phyloP scores from a whole-genome alignment of 2,329 filamentous ascomycete genomes.

The Trichoderma semiorbis region DNA sequence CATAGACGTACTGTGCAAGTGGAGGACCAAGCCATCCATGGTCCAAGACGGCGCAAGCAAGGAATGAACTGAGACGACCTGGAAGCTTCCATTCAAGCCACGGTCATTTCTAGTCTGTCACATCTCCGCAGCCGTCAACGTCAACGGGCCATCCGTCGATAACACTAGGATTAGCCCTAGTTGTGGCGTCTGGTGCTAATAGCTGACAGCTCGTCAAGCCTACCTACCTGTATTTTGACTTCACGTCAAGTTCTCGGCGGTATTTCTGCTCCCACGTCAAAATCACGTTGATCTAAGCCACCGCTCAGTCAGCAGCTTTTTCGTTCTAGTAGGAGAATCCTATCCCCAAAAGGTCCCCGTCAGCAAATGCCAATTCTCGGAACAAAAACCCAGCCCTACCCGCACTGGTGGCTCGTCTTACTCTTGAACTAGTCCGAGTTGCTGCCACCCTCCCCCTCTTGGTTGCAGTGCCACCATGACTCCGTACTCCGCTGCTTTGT shows the following conservation, averaged over 20 bases:
- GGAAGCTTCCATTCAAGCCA: neutral
- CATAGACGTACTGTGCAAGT: neutral
- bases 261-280: neutral
- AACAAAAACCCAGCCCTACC: conserved; percentile 5
- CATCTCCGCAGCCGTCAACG: neutral
- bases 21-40: neutral
- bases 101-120: neutral
- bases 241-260: neutral
- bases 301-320: neutral
- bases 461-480: neutral
- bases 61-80: neutral
- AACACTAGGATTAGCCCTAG: neutral
- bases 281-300: neutral
- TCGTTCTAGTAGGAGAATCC: neutral
- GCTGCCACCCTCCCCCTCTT: neutral
- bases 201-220: neutral
- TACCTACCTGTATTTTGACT: neutral
- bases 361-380: neutral
- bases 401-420: conserved; percentile 5
- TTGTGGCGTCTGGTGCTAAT: neutral
- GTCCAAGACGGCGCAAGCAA: neutral
- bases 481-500: neutral
- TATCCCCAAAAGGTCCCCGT: neutral
- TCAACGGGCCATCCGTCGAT: neutral
- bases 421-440: neutral